Conservation (phyloP, 345 rosid species). For the Camelina neglecta region DNA sequence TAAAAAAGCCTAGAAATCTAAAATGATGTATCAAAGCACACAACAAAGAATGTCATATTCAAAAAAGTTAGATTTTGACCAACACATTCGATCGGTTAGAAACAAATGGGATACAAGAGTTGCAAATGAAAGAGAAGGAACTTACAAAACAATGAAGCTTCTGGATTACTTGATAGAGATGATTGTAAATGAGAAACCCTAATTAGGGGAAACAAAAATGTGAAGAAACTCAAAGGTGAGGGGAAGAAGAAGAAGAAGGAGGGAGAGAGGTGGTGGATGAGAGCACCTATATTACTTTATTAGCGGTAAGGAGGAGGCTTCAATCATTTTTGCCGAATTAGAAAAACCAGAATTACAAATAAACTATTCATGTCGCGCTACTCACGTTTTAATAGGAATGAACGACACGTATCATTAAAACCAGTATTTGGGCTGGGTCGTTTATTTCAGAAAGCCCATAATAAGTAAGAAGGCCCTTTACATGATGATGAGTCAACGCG, state of each 20-base stretch:
- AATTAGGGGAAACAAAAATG: not conserved
- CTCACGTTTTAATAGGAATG: conserved; percentile 15
- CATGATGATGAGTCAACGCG: conserved; percentile 22
- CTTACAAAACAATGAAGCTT: conserved; percentile 27
- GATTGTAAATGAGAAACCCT: not conserved
- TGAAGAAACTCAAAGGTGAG: conserved; percentile 15
- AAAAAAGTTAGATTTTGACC: not conserved
- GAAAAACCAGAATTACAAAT: conserved; percentile 1
- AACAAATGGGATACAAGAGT: conserved; percentile 29
- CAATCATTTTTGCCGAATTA: conserved; percentile 29
- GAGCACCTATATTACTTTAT: conserved; percentile 26
- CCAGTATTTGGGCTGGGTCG: conserved; percentile 21
- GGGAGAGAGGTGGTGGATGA: conserved; percentile 31
- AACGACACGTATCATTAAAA: conserved; percentile 17
- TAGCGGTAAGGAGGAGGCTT: conserved; percentile 27
- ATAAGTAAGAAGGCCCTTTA: not conserved
- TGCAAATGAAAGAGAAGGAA: not conserved
- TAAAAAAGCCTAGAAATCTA: not conserved
- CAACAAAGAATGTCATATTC: not conserved
- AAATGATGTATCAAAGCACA: conserved; percentile 4
- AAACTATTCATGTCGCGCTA: conserved; percentile 36
- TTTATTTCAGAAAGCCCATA: not conserved
- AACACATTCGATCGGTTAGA: not conserved
- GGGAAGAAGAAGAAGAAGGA: not conserved
- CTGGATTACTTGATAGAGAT: no score